Conservation (phyloP, 768 basidiomycete species). For the Amanita polypyramis region DNA sequence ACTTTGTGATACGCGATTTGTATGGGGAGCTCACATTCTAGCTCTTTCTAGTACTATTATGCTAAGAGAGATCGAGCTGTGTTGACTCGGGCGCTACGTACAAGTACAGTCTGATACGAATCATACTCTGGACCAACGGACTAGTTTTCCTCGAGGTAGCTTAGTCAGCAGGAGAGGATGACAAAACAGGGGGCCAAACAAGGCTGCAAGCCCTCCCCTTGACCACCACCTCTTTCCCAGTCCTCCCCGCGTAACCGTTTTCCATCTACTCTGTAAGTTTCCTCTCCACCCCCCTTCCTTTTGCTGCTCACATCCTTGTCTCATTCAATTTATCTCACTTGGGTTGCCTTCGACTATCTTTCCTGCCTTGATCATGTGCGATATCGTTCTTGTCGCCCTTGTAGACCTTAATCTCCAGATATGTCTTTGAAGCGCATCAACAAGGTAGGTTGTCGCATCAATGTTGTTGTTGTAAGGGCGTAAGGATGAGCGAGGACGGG, state of each 20-base stretch:
- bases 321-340: background rate
- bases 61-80: too few relatives aligned
- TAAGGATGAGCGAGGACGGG: conserved; percentile 1
- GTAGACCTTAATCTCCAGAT: conserved; percentile 18
- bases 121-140: background rate
- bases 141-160: conserved; percentile 11
- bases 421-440: conserved; percentile 99
- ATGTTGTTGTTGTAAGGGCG: conserved; percentile 11
- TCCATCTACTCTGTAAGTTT: conserved; percentile 24
- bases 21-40: too few relatives aligned
- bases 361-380: conserved; percentile 28
- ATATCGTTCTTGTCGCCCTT: conserved; percentile 23
- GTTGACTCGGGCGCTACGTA: too few relatives aligned
- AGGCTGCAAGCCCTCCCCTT: conserved; percentile 31
- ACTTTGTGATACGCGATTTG: too few relatives aligned
- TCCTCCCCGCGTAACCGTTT: conserved; percentile 15
- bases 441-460: conserved; percentile 51
- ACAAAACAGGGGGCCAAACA: conserved; percentile 41
- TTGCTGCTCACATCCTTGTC: background rate
- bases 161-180: conserved; percentile 30
- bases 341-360: background rate
- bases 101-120: too few relatives aligned
- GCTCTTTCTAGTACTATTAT: too few relatives aligned
- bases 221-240: conserved; percentile 35
- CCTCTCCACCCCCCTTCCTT: conserved; percentile 12